Conservation (phyloP, 2,329 filamentous ascomycete species). For the Pseudogymnoascus sp. region DNA sequence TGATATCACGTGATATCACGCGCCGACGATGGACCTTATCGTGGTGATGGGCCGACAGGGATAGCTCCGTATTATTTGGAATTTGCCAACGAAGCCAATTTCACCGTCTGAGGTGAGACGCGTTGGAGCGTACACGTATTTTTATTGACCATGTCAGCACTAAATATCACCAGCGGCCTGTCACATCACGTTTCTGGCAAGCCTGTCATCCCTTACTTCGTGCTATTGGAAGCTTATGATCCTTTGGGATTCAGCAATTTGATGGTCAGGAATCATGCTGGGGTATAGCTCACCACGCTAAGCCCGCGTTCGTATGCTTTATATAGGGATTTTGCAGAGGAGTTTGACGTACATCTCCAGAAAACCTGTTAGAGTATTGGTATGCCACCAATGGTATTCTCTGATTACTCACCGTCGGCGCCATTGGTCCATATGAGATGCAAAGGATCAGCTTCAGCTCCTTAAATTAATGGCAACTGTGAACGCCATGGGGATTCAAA, state of each 20-base stretch:
- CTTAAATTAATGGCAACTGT: not conserved
- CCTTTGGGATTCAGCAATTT: not conserved
- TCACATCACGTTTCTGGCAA: not conserved
- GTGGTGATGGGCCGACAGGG: not conserved
- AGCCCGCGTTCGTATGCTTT: not conserved
- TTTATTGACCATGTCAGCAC: not conserved
- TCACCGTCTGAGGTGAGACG: slow-evolving; percentile 3
- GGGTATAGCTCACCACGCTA: not conserved
- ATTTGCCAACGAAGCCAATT: not conserved
- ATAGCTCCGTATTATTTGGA: not conserved
- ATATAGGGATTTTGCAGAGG: not conserved
- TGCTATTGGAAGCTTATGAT: not conserved
- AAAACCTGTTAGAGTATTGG: not conserved
- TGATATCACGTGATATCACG: not conserved
- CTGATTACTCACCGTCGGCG: not conserved
- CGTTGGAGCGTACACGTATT: not conserved
- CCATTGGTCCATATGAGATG: not conserved
- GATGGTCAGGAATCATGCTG: not conserved
- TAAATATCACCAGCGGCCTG: not conserved
- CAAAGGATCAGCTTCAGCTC: not conserved
- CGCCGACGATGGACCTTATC: not conserved
- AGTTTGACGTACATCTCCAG: not conserved
- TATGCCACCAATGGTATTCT: not conserved
- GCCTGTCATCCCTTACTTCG: not conserved
- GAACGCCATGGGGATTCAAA: not conserved